Conservation (phyloP, 2,329 filamentous ascomycete genomes). For the Neofusicoccum sp. region DNA sequence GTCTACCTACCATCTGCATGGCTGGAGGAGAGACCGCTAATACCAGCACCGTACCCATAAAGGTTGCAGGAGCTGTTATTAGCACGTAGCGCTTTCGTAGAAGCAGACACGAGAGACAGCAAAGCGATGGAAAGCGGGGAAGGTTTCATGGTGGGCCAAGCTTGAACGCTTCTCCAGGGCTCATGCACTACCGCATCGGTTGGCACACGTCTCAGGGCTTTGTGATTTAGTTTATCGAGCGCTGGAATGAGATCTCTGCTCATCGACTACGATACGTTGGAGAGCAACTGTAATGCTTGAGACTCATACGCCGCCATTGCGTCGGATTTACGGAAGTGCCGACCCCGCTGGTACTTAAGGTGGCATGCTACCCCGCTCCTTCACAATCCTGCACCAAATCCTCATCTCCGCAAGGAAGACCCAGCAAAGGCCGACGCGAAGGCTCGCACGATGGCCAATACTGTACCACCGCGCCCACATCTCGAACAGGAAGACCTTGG, state of each 20-base stretch:
- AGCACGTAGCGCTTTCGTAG: neutral
- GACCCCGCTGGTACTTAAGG: too few relatives aligned
- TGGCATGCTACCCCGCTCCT: too few relatives aligned
- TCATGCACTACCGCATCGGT: constrained; percentile 20
- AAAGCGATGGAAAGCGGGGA: neutral
- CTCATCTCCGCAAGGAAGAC: too few relatives aligned
- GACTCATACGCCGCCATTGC: neutral
- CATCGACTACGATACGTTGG: constrained; percentile 6
- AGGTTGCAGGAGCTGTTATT: neutral
- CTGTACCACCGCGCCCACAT: too few relatives aligned
- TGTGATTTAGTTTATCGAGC: constrained; percentile 57
- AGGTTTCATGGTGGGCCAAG: neutral
- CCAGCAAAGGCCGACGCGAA: too few relatives aligned
- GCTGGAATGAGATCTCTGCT: constrained; percentile 32
- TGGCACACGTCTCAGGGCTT: constrained; percentile 44
- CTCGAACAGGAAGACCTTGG: too few relatives aligned
- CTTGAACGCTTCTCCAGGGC: neutral
- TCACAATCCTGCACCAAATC: too few relatives aligned
- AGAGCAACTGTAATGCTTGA: constrained; percentile 15
- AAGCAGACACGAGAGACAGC: neutral
- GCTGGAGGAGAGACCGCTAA: constrained; percentile 2
- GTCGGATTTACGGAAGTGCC: too few relatives aligned
- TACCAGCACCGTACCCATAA: constrained; percentile 3
- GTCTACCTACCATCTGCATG: constrained; percentile 3
- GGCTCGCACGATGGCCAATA: too few relatives aligned